A percentile compares a stretch with the other conserved stretches of the same genome.
Evolutionary conservation across 306 rosid genomes (phyloP).

Genomic region (Rubus idaeus): DNA sequence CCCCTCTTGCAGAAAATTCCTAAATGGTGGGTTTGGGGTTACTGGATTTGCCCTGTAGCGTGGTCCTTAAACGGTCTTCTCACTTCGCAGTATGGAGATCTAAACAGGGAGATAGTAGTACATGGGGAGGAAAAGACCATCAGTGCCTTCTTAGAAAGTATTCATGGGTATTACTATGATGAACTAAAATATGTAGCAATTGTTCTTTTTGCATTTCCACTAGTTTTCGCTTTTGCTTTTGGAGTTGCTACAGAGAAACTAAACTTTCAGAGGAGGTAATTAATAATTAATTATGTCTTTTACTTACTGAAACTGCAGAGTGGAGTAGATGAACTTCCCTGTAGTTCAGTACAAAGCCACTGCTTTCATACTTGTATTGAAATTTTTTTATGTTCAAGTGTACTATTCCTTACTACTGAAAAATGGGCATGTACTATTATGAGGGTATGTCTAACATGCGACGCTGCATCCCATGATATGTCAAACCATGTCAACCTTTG

Average conservation of each 20-base stretch:
- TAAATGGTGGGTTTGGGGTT: constrained; percentile 31
- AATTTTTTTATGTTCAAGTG: too few species aligned
- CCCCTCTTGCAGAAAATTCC: not conserved
- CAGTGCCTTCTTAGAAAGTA: constrained; percentile 10
- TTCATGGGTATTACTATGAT: constrained; percentile 22
- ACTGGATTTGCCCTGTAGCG: constrained; percentile 30
- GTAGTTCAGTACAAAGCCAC: not conserved
- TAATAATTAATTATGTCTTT: constrained; percentile 11
- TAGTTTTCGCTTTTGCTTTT: constrained; percentile 21
- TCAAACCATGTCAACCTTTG: too few species aligned
- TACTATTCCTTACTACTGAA: not conserved
- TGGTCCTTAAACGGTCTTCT: constrained; percentile 33
- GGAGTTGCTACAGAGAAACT: constrained; percentile 30
- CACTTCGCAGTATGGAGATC: constrained; percentile 33
- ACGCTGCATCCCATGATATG: too few species aligned
- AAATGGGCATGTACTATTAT: not conserved
- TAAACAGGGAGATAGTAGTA: constrained; percentile 17
- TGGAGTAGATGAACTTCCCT: not conserved
- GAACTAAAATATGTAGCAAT: constrained; percentile 14
- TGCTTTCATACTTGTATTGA: not conserved
- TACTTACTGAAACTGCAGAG: not conserved
- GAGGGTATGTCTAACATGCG: too few species aligned
- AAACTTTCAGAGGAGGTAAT: constrained; percentile 33
- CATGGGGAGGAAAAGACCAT: constrained; percentile 17
- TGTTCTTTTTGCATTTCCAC: constrained; percentile 25